Evolutionary conservation across 495 filamentous ascomycete genomes (phyloP).

Genomic region (Choiromyces venosus): DNA sequence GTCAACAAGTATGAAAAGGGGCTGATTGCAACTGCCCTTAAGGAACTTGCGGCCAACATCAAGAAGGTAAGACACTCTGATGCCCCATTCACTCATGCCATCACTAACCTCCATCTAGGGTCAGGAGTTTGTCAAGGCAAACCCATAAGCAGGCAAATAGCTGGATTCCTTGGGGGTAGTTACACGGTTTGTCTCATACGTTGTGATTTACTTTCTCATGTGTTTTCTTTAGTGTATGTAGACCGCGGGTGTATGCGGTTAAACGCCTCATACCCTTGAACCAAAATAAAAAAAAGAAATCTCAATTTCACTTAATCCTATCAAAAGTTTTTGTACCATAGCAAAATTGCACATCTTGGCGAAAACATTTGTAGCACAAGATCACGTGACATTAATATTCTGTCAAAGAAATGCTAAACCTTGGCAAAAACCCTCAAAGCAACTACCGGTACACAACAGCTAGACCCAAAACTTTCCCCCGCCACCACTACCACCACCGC

Average conservation of each 20-base stretch:
- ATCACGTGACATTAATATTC: background rate
- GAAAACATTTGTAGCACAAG: background rate
- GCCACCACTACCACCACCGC: background rate
- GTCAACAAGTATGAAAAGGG: constrained; percentile 79
- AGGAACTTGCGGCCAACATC: constrained; percentile 87
- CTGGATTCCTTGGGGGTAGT: background rate
- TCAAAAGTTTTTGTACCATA: background rate
- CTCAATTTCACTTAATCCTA: background rate
- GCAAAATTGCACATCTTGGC: background rate
- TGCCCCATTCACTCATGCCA: background rate
- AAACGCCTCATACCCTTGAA: background rate
- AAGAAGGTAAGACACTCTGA: constrained; percentile 52
- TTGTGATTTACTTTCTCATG: background rate
- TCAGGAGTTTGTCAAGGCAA: constrained; percentile 63
- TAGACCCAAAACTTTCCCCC: background rate
- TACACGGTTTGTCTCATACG: background rate
- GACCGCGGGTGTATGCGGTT: background rate
- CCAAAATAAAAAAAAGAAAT: background rate
- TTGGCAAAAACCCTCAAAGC: constrained; percentile 19
- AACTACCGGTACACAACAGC: constrained; percentile 14
- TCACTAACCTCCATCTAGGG: constrained; percentile 39
- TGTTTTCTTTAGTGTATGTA: background rate
- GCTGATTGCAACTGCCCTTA: constrained; percentile 74
- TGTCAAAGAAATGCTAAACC: background rate
- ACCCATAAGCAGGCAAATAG: constrained; percentile 53